Conservation (phyloP, 805 yeast genomes). For the Maudiozyma bulderi region DNA sequence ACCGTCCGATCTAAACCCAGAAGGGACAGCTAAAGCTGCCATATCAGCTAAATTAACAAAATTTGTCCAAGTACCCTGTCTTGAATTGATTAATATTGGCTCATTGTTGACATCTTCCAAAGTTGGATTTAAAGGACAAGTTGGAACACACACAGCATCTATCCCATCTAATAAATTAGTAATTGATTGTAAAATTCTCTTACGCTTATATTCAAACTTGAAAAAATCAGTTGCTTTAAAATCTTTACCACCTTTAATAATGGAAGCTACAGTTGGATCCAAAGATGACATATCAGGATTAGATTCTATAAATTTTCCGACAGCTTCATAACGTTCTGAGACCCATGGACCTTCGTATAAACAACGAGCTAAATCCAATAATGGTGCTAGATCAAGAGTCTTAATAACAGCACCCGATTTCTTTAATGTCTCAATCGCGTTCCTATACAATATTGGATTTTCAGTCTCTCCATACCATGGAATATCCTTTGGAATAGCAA, state of each 20-base stretch:
- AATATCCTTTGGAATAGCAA: slow-evolving; percentile 69
- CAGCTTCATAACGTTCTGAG: slow-evolving; percentile 84
- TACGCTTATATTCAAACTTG: slow-evolving; percentile 79
- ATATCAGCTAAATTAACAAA: slow-evolving; percentile 91
- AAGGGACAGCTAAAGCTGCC: slow-evolving; percentile 86
- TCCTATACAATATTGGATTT: slow-evolving; percentile 59
- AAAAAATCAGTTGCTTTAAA: slow-evolving; percentile 77
- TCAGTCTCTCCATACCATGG: slow-evolving; percentile 76
- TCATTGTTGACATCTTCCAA: slow-evolving; percentile 62
- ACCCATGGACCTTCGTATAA: slow-evolving; percentile 99
- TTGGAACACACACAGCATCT: slow-evolving; percentile 82
- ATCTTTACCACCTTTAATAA: slow-evolving; percentile 69
- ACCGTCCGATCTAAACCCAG: slow-evolving; percentile 80
- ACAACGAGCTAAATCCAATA: slow-evolving; percentile 74
- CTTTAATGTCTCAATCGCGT: slow-evolving; percentile 48
- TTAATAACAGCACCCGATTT: slow-evolving; percentile 50
- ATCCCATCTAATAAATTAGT: slow-evolving; percentile 43
- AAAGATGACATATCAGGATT: slow-evolving; percentile 61
- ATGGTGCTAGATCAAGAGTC: slow-evolving; percentile 61
- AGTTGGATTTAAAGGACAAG: slow-evolving; percentile 88
- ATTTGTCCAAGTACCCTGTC: slow-evolving; percentile 97
- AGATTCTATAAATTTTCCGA: slow-evolving; percentile 57
- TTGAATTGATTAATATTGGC: slow-evolving; percentile 75
- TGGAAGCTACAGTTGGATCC: slow-evolving; percentile 74
- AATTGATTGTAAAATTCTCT: slow-evolving; percentile 62